These are phyloP conservation scores for Solanum virginianum DNA, from an alignment of 257 asterid species.

Conservation along the genomic window DNA sequence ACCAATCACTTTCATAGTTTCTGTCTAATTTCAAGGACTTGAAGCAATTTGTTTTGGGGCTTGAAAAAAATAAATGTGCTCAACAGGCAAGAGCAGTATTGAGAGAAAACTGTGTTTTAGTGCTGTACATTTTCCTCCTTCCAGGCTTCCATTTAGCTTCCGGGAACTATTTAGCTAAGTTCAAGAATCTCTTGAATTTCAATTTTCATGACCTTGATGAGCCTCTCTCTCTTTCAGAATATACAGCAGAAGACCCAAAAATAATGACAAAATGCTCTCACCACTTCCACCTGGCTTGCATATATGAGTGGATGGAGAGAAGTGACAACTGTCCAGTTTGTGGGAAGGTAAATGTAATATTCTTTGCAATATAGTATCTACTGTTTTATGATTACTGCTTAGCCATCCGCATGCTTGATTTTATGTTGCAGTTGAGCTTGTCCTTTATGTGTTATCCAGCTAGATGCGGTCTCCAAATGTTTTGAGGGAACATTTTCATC, in stretches of 20 bases:
- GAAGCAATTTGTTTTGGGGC: background rate
- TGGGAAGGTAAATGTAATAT: conserved; percentile 45
- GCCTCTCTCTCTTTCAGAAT: conserved; percentile 38
- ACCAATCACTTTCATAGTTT: background rate
- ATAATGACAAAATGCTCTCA: conserved; percentile 10
- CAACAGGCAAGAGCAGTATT: background rate
- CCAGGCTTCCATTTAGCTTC: background rate
- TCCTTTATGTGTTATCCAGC: background rate
- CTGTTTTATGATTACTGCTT: background rate
- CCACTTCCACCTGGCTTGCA: conserved; percentile 87
- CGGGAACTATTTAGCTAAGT: background rate
- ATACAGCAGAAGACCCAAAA: conserved; percentile 70
- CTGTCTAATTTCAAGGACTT: background rate
- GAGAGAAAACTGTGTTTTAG: too few species aligned
- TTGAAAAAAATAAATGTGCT: background rate
- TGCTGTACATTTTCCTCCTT: background rate
- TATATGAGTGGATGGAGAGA: conserved; percentile 98
- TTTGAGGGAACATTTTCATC: background rate
- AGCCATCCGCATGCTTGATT: background rate
- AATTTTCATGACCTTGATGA: background rate
- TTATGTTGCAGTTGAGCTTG: background rate
- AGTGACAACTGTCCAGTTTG: conserved; percentile 93
- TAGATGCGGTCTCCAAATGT: background rate
- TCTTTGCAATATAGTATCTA: background rate
- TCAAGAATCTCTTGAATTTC: background rate